phyloP scores from a whole-genome alignment of 2,329 filamentous ascomycete genomes.

The Microcyclospora tardicrescens region DNA sequence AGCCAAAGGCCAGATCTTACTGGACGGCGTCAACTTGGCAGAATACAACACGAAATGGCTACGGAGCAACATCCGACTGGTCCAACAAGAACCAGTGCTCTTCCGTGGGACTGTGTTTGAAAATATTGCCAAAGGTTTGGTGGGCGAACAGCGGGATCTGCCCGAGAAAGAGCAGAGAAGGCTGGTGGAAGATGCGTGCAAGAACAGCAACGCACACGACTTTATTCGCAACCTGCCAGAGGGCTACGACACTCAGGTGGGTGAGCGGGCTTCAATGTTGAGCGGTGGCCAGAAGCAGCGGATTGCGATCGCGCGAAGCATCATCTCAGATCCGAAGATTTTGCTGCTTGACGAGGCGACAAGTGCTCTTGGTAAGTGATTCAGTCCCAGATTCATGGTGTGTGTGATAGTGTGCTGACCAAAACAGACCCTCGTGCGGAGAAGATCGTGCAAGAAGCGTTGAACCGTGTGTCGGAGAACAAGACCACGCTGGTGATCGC shows the following conservation, averaged over 20 bases:
- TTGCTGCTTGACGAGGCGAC: slow-evolving; percentile 27
- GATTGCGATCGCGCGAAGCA: slow-evolving; percentile 25
- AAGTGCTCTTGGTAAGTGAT: slow-evolving; percentile 16
- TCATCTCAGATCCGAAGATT: slow-evolving; percentile 23
- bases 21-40: slow-evolving; percentile 20
- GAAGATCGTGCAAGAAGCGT: slow-evolving; percentile 21
- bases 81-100: slow-evolving; percentile 25
- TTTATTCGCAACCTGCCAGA: slow-evolving; percentile 25
- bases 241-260: slow-evolving; percentile 23
- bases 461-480: slow-evolving; percentile 19
- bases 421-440: slow-evolving; percentile 19
- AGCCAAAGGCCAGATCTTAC: slow-evolving; percentile 16
- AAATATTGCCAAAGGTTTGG: slow-evolving; percentile 25
- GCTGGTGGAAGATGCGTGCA: slow-evolving; percentile 24
- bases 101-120: slow-evolving; percentile 24
- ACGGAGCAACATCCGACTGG: slow-evolving; percentile 20
- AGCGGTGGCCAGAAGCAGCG: slow-evolving; percentile 25
- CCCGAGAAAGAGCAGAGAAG: slow-evolving; percentile 17
- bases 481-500: slow-evolving; percentile 29
- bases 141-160: slow-evolving; percentile 24
- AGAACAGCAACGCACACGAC: slow-evolving; percentile 22
- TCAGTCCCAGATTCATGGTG: too few species aligned
- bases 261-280: slow-evolving; percentile 22
- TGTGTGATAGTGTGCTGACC: too few species aligned
- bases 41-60: slow-evolving; percentile 23